Conservation (phyloP, 208 protist species). For the Leishmania braziliensis region DNA sequence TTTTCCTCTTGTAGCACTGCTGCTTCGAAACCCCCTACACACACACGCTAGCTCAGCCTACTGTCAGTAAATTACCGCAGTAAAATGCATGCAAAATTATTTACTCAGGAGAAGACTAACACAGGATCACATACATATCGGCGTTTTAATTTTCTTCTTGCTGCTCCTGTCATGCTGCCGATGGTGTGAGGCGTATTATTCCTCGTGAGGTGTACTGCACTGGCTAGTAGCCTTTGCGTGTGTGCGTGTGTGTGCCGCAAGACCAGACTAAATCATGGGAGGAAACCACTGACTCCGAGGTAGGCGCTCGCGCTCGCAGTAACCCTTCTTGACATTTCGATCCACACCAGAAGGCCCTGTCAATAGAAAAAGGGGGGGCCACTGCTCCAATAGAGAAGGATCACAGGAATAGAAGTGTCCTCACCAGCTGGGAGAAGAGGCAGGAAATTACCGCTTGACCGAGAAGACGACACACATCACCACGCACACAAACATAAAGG, state of each 20-base stretch:
- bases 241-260: background rate
- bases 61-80: background rate
- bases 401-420: background rate
- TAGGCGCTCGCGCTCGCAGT: background rate
- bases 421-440: background rate
- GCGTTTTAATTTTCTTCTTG: background rate
- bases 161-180: background rate
- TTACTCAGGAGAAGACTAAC: background rate
- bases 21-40: background rate
- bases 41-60: background rate
- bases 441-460: no score
- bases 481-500: background rate
- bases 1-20: background rate
- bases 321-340: background rate
- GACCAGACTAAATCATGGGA: background rate
- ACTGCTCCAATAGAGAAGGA: background rate
- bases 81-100: background rate
- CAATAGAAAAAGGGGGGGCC: background rate
- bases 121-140: background rate
- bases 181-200: no score
- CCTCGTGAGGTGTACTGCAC: no score
- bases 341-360: background rate
- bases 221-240: background rate
- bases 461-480: no score
- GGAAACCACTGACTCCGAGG: background rate